Conservation (phyloP, 2,329 filamentous ascomycete species). For the Beauveria sp. region DNA sequence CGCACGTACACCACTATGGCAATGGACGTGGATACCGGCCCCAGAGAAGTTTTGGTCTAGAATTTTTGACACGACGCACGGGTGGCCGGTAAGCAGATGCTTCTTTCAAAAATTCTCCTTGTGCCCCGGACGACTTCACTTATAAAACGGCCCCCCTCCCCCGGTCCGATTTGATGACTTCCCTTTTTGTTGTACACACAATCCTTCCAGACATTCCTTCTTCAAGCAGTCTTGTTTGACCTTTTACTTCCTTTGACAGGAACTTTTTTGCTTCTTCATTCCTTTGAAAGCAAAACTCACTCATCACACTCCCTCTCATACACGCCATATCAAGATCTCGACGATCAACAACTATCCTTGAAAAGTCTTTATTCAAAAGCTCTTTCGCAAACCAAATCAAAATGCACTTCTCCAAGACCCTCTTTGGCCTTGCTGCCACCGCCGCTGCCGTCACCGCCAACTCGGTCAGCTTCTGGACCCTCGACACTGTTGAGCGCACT, state of each 20-base stretch:
- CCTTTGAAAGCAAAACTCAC: constrained; percentile 12
- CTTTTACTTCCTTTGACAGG: constrained; percentile 11
- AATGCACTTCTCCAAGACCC: constrained; percentile 45
- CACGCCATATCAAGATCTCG: constrained; percentile 8
- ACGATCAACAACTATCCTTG: constrained; percentile 14
- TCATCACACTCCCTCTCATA: constrained; percentile 13
- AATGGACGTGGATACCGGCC: neutral
- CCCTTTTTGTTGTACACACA: neutral
- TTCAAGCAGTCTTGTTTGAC: constrained; percentile 5
- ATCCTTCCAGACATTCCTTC: constrained; percentile 8
- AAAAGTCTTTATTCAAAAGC: neutral
- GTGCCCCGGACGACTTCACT: neutral
- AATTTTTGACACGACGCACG: constrained; percentile 10
- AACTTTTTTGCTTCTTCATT: constrained; percentile 13
- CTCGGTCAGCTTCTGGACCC: constrained; percentile 50
- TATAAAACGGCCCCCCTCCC: constrained; percentile 8
- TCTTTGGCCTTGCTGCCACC: constrained; percentile 35
- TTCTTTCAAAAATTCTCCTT: constrained; percentile 5
- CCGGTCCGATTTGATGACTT: neutral
- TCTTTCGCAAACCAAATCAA: constrained; percentile 25
- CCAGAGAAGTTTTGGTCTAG: constrained; percentile 1
- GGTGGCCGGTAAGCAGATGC: neutral
- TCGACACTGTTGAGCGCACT: constrained; percentile 42
- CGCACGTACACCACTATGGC: neutral
- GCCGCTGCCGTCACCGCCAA: constrained; percentile 38